Percentiles rank a stretch among this genome's conserved stretches.
These are phyloP conservation scores for Teratosphaeriaceae sp. DNA, from an alignment of 2,329 filamentous ascomycete species.

Conservation along the genomic window DNA sequence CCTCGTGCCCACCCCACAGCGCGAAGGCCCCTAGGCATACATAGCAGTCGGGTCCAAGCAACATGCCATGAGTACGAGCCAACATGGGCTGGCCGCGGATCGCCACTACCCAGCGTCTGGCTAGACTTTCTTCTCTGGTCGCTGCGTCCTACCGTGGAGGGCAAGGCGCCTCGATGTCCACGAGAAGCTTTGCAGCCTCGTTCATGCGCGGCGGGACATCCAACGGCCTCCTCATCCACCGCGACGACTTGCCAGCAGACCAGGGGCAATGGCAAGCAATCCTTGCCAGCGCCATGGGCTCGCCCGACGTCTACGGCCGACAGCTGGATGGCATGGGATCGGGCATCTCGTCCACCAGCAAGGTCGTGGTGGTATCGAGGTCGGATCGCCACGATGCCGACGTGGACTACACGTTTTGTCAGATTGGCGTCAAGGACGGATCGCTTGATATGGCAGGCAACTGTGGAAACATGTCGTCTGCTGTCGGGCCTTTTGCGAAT, in stretches of 20 bases:
- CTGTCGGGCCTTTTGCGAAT: constrained; percentile 60
- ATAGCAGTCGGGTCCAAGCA: no score
- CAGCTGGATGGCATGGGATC: constrained; percentile 68
- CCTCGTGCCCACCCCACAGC: no score
- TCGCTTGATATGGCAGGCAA: constrained; percentile 62
- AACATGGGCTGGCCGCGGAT: no score
- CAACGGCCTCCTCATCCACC: constrained; percentile 55
- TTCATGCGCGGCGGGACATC: constrained; percentile 67
- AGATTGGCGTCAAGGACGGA: constrained; percentile 56
- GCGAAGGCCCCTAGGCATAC: no score
- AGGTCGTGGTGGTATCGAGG: constrained; percentile 59
- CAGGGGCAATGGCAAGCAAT: constrained; percentile 45
- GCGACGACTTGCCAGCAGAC: constrained; percentile 45
- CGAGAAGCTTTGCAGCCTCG: constrained; percentile 41
- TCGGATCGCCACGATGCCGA: constrained; percentile 46
- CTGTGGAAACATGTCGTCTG: constrained; percentile 67
- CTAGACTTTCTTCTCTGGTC: no score
- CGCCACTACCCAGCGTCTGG: not conserved
- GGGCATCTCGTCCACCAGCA: constrained; percentile 62
- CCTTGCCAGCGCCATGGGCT: constrained; percentile 55
- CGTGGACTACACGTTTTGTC: constrained; percentile 66
- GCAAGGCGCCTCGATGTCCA: not conserved
- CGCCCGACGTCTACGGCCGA: constrained; percentile 58
- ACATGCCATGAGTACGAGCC: no score
- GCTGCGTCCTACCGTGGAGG: no score